These are phyloP conservation scores for Aspergillus sp. DNA, from an alignment of 2,329 filamentous ascomycete genomes.

Conservation along the genomic window DNA sequence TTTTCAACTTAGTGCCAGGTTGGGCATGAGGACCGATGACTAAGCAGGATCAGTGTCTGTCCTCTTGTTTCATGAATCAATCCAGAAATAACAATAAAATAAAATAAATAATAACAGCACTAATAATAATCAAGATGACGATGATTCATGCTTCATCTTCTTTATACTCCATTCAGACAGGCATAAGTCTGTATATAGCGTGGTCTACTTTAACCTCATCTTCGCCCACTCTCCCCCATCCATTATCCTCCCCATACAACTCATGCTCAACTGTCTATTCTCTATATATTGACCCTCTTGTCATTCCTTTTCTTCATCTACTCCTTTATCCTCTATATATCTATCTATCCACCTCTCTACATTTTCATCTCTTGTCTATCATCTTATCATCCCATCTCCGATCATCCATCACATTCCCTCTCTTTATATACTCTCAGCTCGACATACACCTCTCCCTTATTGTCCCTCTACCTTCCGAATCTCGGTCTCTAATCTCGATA, in stretches of 20 bases:
- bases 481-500: background rate
- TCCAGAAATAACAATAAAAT: too few relatives aligned
- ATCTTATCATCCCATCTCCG: conserved; percentile 1
- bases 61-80: too few relatives aligned
- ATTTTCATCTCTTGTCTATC: background rate
- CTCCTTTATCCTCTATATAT: background rate
- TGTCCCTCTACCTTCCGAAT: background rate
- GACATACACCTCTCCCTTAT: background rate
- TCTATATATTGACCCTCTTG: background rate
- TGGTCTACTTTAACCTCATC: background rate
- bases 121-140: background rate
- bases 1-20: too few relatives aligned
- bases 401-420: background rate
- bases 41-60: too few relatives aligned
- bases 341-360: conserved; percentile 3
- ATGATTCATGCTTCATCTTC: background rate
- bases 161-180: too few relatives aligned
- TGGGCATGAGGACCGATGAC: too few relatives aligned
- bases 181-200: background rate
- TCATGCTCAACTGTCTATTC: background rate
- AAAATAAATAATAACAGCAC: too few relatives aligned
- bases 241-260: too few relatives aligned
- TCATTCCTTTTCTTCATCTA: conserved; percentile 2
- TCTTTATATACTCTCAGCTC: background rate
- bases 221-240: background rate